phyloP scores from a whole-genome alignment of 1,284 basidiomycete genomes.

The Malassezia japonica region DNA sequence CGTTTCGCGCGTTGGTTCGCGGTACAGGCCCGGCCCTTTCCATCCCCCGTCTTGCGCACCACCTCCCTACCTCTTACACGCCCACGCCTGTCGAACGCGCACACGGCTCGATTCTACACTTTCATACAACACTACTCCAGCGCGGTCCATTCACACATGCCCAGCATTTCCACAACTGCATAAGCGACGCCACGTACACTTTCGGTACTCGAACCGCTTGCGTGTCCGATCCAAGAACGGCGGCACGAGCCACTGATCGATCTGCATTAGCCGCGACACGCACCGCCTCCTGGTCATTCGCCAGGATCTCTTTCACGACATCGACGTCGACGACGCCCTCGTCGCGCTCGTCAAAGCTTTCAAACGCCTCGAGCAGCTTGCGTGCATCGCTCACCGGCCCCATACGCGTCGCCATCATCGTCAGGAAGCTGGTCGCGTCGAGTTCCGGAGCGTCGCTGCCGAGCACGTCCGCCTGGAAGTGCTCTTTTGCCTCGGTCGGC shows the following conservation, averaged over 20 bases:
- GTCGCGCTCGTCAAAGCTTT: constrained; percentile 46
- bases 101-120: too few relatives aligned
- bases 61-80: too few relatives aligned
- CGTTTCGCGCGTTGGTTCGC: too few relatives aligned
- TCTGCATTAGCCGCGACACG: neutral
- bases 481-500: constrained; percentile 11
- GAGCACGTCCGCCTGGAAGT: constrained; percentile 5
- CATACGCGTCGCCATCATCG: constrained; percentile 42
- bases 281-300: constrained; percentile 25
- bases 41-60: too few relatives aligned
- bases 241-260: constrained; percentile 1
- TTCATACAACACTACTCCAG: too few relatives aligned
- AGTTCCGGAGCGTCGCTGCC: constrained; percentile 8
- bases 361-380: constrained; percentile 40
- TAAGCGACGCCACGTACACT: constrained; percentile 23
- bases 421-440: constrained; percentile 44
- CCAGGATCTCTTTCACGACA: constrained; percentile 36
- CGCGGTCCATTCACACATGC: constrained; percentile 8
- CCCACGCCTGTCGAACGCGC: too few relatives aligned
- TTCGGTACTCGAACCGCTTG: constrained; percentile 44
- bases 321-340: constrained; percentile 34
- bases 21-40: too few relatives aligned
- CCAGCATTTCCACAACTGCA: constrained; percentile 7
- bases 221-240: constrained; percentile 39
- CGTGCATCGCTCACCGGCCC: constrained; percentile 34